Conservation (phyloP, 2,329 filamentous ascomycete species). For the Nigrospora oryzae region DNA sequence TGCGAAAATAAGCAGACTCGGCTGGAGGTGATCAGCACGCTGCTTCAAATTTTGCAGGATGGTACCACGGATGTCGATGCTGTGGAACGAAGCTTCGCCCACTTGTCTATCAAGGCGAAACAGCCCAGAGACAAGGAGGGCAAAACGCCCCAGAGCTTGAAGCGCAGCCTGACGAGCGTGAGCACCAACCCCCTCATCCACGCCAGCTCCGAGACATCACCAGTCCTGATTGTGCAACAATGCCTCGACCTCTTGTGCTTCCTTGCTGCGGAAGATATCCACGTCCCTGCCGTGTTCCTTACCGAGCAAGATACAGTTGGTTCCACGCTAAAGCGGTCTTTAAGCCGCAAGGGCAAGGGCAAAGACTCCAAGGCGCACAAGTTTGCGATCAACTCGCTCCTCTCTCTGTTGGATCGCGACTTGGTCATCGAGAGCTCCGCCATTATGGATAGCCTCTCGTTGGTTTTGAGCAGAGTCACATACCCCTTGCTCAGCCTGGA, state of each 20-base stretch:
- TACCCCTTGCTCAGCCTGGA: slow-evolving; percentile 74
- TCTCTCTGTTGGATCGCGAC: slow-evolving; percentile 83
- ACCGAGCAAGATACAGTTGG: slow-evolving; percentile 79
- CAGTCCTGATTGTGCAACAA: slow-evolving; percentile 91
- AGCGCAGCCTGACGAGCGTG: slow-evolving; percentile 62
- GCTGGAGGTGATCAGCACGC: slow-evolving; percentile 83
- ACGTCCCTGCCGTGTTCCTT: slow-evolving; percentile 85
- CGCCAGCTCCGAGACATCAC: slow-evolving; percentile 80
- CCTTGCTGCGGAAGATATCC: slow-evolving; percentile 74
- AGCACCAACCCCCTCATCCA: slow-evolving; percentile 33
- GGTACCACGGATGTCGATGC: slow-evolving; percentile 89
- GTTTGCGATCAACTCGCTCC: slow-evolving; percentile 84
- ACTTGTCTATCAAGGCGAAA: slow-evolving; percentile 84
- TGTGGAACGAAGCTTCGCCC: slow-evolving; percentile 90
- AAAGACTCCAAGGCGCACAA: slow-evolving; percentile 79
- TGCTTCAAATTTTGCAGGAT: slow-evolving; percentile 91
- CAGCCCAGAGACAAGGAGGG: slow-evolving; percentile 59
- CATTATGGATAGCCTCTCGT: slow-evolving; percentile 90
- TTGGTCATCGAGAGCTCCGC: slow-evolving; percentile 94
- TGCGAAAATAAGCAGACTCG: slow-evolving; percentile 96
- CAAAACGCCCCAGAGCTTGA: slow-evolving; percentile 75
- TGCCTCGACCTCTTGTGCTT: slow-evolving; percentile 81
- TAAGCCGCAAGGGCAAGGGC: slow-evolving; percentile 76
- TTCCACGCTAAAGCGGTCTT: slow-evolving; percentile 65
- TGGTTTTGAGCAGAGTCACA: slow-evolving; percentile 80